Base-by-base conservation (phyloP, 345 rosid genomes). In the Ailanthus altissimus region DNA sequence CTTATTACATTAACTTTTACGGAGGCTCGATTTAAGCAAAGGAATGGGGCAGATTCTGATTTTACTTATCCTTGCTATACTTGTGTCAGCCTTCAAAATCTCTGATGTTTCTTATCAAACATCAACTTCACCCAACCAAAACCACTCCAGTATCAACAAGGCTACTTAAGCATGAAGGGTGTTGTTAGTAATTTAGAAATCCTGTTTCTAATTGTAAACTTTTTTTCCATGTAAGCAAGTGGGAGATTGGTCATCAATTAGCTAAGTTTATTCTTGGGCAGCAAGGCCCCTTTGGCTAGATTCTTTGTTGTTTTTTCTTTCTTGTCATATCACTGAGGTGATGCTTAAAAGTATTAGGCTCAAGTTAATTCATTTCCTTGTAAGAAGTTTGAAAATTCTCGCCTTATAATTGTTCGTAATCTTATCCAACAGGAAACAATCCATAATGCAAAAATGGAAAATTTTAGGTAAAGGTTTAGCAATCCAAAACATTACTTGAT, bases 171-270 rank as follows among this genome's bases (percentile, higher is more conserved):
- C 58, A 50, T 82, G 65, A 84, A 79, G 62, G 88, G 90, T 2
- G 49, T 69, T 38, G 28, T 89, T 45, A 42, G 74, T 65, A 83
- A 81, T 53, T 74, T 89, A 13, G 74, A 71, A 58, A 73, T 89
- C 26, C 36, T 70, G 67, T 42, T 76, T 86, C 60, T 79, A 18
- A 25, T 2, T 56, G 63, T 0, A n/a, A 72, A 12, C 49, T 54
- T 2, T 6, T 6, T 61, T 8, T 32, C 1, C 32, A 14, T 8
- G 32, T 1, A 61, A 16, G 2, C 28, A 11, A 4, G n/a, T n/a
- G n/a, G n/a, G n/a, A n/a, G n/a, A n/a, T n/a, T n/a, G n/a, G n/a
- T n/a, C n/a, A n/a, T n/a, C n/a, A n/a, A n/a, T n/a, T n/a, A n/a
- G n/a, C n/a, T n/a, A n/a, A n/a, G n/a, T n/a, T n/a, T n/a, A n/a